Evolutionary conservation across 1,139 yeast species (phyloP).

Genomic region (Ogataea hybrid): DNA sequence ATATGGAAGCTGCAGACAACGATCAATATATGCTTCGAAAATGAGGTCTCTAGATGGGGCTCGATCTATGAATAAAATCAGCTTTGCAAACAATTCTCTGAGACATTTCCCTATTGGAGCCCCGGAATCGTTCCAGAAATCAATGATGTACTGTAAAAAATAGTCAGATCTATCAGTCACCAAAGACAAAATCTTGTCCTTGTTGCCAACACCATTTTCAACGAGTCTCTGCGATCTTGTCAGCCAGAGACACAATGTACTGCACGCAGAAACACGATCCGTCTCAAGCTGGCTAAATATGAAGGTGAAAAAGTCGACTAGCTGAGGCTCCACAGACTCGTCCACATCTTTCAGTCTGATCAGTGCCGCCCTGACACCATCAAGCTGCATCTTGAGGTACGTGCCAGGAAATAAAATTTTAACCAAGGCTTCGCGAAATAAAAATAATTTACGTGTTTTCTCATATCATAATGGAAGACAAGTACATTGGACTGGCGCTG

Average conservation of each 20-base stretch:
- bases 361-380: background rate
- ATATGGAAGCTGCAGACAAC: constrained; percentile 42
- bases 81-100: constrained; percentile 53
- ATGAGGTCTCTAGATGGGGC: constrained; percentile 22
- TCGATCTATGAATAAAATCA: constrained; percentile 38
- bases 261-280: constrained; percentile 40
- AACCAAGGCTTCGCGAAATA: constrained; percentile 2
- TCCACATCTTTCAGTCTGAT: background rate
- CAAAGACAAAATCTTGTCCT: background rate
- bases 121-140: constrained; percentile 69
- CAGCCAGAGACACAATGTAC: constrained; percentile 63
- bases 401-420: constrained; percentile 5
- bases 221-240: constrained; percentile 46
- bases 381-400: constrained; percentile 6
- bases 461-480: constrained; percentile 56
- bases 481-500: constrained; percentile 83
- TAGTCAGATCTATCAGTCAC: constrained; percentile 34
- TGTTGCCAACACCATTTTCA: constrained; percentile 20
- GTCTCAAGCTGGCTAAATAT: constrained; percentile 1
- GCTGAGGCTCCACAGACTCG: background rate
- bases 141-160: constrained; percentile 51
- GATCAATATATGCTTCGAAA: constrained; percentile 44
- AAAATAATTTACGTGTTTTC: constrained; percentile 10
- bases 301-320: background rate
- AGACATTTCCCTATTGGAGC: constrained; percentile 70